These are phyloP conservation scores for Nepenthes gracilis DNA, from an alignment of 148 eudicot genomes.

Conservation along the genomic window DNA sequence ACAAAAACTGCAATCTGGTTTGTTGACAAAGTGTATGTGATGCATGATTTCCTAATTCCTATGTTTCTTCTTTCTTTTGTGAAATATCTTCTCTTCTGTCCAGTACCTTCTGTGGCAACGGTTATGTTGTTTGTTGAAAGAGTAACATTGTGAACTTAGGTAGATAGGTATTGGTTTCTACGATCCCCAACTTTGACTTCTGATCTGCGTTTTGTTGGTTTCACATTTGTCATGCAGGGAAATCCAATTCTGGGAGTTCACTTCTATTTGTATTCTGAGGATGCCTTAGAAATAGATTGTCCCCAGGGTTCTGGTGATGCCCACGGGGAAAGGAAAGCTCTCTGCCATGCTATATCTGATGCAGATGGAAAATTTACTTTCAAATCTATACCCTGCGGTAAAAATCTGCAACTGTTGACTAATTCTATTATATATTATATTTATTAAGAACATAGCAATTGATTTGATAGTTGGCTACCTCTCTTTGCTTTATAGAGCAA, in stretches of 20 bases:
- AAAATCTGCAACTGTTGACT: not conserved
- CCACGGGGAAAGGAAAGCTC: constrained; percentile 62
- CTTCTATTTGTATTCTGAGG: constrained; percentile 77
- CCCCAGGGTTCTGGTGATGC: constrained; percentile 64
- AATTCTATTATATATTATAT: not conserved
- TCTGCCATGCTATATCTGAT: constrained; percentile 87
- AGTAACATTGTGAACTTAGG: not conserved
- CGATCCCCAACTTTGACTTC: not conserved
- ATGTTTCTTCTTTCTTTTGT: not conserved
- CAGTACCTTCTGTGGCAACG: not conserved
- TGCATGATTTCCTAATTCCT: not conserved
- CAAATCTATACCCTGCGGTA: constrained; percentile 87
- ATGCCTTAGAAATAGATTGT: constrained; percentile 62
- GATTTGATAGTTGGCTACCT: not conserved
- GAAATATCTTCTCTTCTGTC: not conserved
- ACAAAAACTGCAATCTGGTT: too few relatives aligned
- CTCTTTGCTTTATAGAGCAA: not conserved
- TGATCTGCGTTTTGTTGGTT: not conserved
- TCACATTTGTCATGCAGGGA: constrained; percentile 34
- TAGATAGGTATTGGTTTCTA: not conserved
- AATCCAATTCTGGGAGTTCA: constrained; percentile 97
- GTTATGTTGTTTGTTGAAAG: not conserved
- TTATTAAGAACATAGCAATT: not conserved
- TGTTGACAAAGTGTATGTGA: not conserved
- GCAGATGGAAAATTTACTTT: constrained; percentile 77